Conservation (phyloP, 345 rosid species). For the Orychophragmus violaceus region DNA sequence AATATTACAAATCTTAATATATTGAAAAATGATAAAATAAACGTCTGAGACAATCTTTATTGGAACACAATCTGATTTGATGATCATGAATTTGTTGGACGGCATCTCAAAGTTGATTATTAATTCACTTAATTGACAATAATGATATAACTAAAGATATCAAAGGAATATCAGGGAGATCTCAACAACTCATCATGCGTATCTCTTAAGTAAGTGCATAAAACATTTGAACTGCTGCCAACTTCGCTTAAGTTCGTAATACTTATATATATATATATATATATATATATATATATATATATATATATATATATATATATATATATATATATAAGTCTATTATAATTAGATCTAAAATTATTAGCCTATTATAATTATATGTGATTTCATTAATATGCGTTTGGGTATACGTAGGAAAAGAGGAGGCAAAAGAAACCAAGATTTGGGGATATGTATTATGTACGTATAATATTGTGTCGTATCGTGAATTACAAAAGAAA, state of each 20-base stretch:
- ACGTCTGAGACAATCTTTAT: slow-evolving; percentile 7
- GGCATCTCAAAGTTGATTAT: not conserved
- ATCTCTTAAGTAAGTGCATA: slow-evolving; percentile 20
- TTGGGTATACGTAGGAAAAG: not conserved
- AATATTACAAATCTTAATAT: not conserved
- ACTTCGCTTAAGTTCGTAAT: slow-evolving; percentile 1
- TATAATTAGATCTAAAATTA: too few relatives aligned
- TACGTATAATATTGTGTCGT: not conserved
- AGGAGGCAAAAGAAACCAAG: slow-evolving; percentile 12
- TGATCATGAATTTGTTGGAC: not conserved
- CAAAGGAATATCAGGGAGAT: slow-evolving; percentile 27
- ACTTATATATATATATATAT: too few relatives aligned
- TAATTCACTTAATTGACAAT: not conserved
- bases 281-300: too few relatives aligned
- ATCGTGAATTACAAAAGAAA: slow-evolving; percentile 14
- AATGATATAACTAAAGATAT: slow-evolving; percentile 19
- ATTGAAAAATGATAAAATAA: not conserved
- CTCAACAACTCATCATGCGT: slow-evolving; percentile 29
- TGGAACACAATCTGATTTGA: slow-evolving; percentile 25
- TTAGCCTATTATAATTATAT: not conserved
- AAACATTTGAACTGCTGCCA: slow-evolving; percentile 19
- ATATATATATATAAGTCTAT: too few relatives aligned
- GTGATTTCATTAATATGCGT: not conserved
- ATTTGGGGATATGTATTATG: slow-evolving; percentile 22
- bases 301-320: too few relatives aligned